Percentiles rank a stretch among this genome's conserved stretches.
phyloP scores from a whole-genome alignment of 306 rosid species.

The Clitoria ternatea region DNA sequence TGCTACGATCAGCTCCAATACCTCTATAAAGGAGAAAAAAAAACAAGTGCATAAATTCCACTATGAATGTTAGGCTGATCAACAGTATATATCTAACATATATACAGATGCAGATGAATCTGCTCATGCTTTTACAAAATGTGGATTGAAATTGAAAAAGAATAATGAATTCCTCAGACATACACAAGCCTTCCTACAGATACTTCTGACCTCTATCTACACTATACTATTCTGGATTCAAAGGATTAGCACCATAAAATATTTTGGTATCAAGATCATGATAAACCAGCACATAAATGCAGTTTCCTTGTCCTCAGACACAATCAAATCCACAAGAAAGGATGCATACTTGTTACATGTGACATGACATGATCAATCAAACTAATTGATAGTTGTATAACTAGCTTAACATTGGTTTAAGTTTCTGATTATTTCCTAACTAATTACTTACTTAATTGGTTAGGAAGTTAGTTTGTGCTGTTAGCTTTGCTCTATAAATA shows the following conservation, averaged over 20 bases:
- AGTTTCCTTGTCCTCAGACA: conserved; percentile 11
- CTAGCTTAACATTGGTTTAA: no score
- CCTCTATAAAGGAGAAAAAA: not conserved
- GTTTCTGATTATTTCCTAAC: no score
- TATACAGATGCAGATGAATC: conserved; percentile 37
- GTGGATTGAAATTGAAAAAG: conserved; percentile 21
- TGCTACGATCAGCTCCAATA: no score
- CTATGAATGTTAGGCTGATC: conserved; percentile 31
- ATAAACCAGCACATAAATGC: conserved; percentile 16
- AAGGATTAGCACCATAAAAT: conserved; percentile 19
- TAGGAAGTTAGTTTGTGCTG: no score
- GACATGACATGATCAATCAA: no score
- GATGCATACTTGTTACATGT: no score
- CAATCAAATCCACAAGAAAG: no score
- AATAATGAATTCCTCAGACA: conserved; percentile 39
- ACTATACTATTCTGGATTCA: conserved; percentile 30
- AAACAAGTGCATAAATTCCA: conserved; percentile 23
- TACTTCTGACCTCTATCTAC: conserved; percentile 41
- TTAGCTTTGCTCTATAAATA: no score
- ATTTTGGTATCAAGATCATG: not conserved
- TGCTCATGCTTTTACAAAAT: conserved; percentile 24
- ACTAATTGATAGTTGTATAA: no score
- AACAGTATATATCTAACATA: conserved; percentile 25
- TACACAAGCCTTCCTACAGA: no score
- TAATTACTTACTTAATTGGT: no score